A percentile compares a stretch with the other conserved stretches of the same genome.
These are phyloP conservation scores for Quercus glauca DNA, from an alignment of 306 rosid species.

Conservation along the genomic window DNA sequence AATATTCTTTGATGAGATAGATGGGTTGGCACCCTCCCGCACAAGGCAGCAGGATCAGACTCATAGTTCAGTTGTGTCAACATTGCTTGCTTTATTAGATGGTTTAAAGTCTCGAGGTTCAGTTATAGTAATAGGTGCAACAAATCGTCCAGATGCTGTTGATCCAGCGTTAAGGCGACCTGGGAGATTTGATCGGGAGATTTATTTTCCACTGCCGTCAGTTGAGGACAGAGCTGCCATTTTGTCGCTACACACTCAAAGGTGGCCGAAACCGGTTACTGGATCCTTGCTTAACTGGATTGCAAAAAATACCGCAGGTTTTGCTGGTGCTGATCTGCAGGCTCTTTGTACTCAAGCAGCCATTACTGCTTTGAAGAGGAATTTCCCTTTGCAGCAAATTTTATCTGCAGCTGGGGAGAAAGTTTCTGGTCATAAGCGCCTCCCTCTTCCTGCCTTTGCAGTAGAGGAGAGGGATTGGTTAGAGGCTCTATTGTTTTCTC, in stretches of 20 bases:
- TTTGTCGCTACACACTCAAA: conserved; percentile 92
- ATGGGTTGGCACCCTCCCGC: conserved; percentile 92
- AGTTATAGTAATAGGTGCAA: conserved; percentile 95
- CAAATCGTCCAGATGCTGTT: conserved; percentile 97
- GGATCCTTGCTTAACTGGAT: conserved; percentile 85
- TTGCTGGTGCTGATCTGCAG: conserved; percentile 98
- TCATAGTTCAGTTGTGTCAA: conserved; percentile 96
- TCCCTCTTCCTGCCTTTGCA: conserved; percentile 74
- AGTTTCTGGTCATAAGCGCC: conserved; percentile 41
- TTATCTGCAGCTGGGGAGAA: conserved; percentile 65
- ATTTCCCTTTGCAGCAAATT: conserved; percentile 84
- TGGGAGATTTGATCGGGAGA: conserved; percentile 95
- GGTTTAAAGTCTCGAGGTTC: conserved; percentile 98
- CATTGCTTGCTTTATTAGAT: conserved; percentile 93
- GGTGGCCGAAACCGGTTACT: conserved; percentile 82
- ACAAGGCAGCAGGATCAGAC: conserved; percentile 98
- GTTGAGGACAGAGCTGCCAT: conserved; percentile 89
- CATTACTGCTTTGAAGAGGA: conserved; percentile 82
- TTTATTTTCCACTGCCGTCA: conserved; percentile 94
- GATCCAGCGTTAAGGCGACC: conserved; percentile 96
- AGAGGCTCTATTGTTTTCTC: conserved; percentile 70
- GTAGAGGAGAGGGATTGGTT: conserved; percentile 99
- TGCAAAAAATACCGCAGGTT: conserved; percentile 81
- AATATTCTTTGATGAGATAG: conserved; percentile 97
- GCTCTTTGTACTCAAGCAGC: conserved; percentile 99